Evolutionary conservation across 2,329 filamentous ascomycete species (phyloP), one percentile per base, ranked within the genome.

Genomic region (Colletotrichum incanum): DNA sequence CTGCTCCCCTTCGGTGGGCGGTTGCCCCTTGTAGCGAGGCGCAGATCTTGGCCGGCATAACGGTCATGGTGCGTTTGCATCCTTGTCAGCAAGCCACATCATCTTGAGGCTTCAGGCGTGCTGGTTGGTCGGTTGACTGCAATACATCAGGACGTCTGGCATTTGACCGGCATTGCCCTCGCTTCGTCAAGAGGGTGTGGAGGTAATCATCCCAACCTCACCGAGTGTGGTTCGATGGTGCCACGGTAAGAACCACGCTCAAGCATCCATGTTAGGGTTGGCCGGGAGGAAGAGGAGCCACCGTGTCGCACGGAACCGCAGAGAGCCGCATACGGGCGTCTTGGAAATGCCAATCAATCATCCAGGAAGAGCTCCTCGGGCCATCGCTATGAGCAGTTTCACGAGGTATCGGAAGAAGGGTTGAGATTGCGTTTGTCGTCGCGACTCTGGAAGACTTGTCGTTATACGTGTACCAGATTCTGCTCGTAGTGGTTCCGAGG

Each of bases 141-240:
- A 55, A 49, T 41, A 39, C 43, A 43, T n/a, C 52, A 55, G 31
- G 55, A 34, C 54, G 26, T 39, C 49, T 70, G 65, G 59, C 49
- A 55, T 59, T 69, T 71, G 67, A 71, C 60, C 67, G 71, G 71
- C 54, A 71, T 34, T 67, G 55, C 50, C 49, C 47, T 73, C 67
- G 54, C 61, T 67, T 66, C 55, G 61, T 61, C 5, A 16, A 55
- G 56, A 67, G 63, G 67, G 61, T 71, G 67, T 71, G 66, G 58
- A 59, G 61, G 41, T 56, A 71, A 71, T 71, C 58, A 43, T 52
- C 49, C 34, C 55, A 61, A 63, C 56, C 58, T 71, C 47, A 71
- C 71, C 67, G 61, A 69, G 59, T 69, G 59, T 72, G 47, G 59
- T 60, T 54, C 59, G 28, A 31, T 31, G 28, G 28, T 31, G 28